Conservation (phyloP, 2,329 filamentous ascomycete species). For the Aureobasidium sp. region DNA sequence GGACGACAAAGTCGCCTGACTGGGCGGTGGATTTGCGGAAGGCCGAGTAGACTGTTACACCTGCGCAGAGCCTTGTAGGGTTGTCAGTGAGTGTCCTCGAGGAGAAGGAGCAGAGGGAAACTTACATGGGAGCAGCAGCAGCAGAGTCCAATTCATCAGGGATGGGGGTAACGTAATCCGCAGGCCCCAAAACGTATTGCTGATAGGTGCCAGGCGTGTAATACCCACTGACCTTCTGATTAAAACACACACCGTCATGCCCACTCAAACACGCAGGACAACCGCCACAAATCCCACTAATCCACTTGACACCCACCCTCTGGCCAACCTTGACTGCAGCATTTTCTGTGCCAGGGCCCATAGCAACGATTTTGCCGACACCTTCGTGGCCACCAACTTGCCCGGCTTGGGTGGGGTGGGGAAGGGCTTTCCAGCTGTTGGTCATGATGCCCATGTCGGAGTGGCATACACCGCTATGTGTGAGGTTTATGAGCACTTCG, state of each 20-base stretch:
- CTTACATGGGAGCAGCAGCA: constrained; percentile 52
- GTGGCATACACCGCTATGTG: constrained; percentile 59
- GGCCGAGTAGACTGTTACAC: constrained; percentile 59
- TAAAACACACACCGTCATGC: constrained; percentile 47
- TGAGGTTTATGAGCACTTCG: constrained; percentile 55
- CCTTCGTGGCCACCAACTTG: constrained; percentile 65
- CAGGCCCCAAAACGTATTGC: constrained; percentile 53
- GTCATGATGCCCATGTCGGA: constrained; percentile 51
- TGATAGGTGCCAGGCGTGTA: constrained; percentile 66
- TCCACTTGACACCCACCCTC: constrained; percentile 63
- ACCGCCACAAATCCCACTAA: constrained; percentile 48
- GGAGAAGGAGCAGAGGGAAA: neutral
- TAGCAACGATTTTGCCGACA: constrained; percentile 54
- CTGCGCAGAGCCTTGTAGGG: constrained; percentile 47
- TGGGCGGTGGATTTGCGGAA: constrained; percentile 53
- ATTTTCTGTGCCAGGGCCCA: constrained; percentile 53
- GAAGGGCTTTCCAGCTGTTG: constrained; percentile 47
- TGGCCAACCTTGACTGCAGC: constrained; percentile 56
- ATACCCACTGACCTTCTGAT: constrained; percentile 55
- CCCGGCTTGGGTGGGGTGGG: constrained; percentile 49
- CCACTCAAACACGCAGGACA: constrained; percentile 48
- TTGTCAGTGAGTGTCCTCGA: neutral
- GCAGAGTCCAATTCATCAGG: constrained; percentile 53
- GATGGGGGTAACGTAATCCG: constrained; percentile 62
- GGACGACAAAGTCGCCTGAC: constrained; percentile 52